These are phyloP conservation scores for Lecanicillium sp. DNA, from an alignment of 2,329 filamentous ascomycete genomes.

Conservation along the genomic window DNA sequence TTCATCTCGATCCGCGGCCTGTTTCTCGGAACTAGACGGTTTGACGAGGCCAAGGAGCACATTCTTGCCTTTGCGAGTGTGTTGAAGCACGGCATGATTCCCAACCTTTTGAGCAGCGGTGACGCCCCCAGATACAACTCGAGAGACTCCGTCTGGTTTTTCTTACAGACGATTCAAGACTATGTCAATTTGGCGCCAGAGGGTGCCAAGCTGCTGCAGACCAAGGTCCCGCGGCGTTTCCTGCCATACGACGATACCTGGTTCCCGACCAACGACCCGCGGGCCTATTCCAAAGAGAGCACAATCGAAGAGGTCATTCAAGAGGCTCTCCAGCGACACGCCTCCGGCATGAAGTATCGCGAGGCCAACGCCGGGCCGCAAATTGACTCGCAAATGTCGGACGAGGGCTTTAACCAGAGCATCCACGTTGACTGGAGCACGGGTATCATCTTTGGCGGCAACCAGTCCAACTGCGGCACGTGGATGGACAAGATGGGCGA, in stretches of 20 bases:
- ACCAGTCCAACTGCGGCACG: constrained; percentile 90
- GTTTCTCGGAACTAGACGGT: constrained; percentile 85
- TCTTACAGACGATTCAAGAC: constrained; percentile 91
- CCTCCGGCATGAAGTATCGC: constrained; percentile 81
- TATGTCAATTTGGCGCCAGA: constrained; percentile 77
- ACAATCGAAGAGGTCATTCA: constrained; percentile 87
- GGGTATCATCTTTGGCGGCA: constrained; percentile 90
- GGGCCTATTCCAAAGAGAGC: constrained; percentile 79
- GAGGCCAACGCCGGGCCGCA: constrained; percentile 88
- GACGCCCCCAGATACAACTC: constrained; percentile 89
- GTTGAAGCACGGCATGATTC: constrained; percentile 96
- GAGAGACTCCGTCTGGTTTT: constrained; percentile 96
- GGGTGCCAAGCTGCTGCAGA: constrained; percentile 66
- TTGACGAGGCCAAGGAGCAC: constrained; percentile 84
- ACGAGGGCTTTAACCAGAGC: constrained; percentile 86
- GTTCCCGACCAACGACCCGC: constrained; percentile 74
- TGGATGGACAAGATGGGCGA: constrained; percentile 99
- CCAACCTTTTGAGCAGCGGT: constrained; percentile 83
- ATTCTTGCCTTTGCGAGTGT: constrained; percentile 93
- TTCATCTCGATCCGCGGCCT: constrained; percentile 93
- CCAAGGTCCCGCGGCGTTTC: constrained; percentile 77
- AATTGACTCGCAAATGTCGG: constrained; percentile 88
- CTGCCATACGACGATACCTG: constrained; percentile 93
- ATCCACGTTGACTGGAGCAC: constrained; percentile 85
- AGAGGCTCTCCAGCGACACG: constrained; percentile 88